phyloP scores from a whole-genome alignment of 306 rosid genomes.

The Malus sieversii region DNA sequence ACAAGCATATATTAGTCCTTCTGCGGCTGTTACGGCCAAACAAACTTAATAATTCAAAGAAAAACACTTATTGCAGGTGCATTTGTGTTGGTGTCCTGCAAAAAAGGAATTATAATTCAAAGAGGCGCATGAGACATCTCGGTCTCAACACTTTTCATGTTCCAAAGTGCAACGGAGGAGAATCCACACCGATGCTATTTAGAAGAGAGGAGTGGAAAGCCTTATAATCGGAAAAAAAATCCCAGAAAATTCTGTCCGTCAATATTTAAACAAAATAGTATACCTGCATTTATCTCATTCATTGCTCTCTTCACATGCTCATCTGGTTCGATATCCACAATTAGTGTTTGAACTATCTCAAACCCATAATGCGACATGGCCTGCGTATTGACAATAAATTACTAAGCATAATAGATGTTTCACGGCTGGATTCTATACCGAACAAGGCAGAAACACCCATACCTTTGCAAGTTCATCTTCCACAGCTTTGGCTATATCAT shows the following conservation, averaged over 20 bases:
- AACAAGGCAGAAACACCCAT: background rate
- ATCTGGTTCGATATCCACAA: conserved; percentile 49
- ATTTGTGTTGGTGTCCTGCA: background rate
- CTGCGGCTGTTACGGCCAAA: background rate
- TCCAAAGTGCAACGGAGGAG: background rate
- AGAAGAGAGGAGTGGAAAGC: too few relatives aligned
- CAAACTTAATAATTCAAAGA: background rate
- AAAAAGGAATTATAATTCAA: background rate
- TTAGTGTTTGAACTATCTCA: conserved; percentile 49
- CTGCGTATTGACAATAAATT: conserved; percentile 16
- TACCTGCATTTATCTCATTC: conserved; percentile 56
- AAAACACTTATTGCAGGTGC: background rate
- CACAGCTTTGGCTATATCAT: conserved; percentile 48
- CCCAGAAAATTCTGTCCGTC: background rate
- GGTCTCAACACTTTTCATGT: background rate
- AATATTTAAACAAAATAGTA: background rate
- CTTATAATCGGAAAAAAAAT: too few relatives aligned
- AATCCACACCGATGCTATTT: background rate
- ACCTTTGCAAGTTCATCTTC: conserved; percentile 52
- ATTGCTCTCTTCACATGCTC: conserved; percentile 49
- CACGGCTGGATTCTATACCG: background rate
- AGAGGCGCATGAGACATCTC: background rate
- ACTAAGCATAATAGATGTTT: background rate
- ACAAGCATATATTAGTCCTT: background rate
- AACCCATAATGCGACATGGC: conserved; percentile 52